Evolutionary conservation across 192 early-diverging fungal species (phyloP).

Genomic region (Umbelopsis ramanniana): DNA sequence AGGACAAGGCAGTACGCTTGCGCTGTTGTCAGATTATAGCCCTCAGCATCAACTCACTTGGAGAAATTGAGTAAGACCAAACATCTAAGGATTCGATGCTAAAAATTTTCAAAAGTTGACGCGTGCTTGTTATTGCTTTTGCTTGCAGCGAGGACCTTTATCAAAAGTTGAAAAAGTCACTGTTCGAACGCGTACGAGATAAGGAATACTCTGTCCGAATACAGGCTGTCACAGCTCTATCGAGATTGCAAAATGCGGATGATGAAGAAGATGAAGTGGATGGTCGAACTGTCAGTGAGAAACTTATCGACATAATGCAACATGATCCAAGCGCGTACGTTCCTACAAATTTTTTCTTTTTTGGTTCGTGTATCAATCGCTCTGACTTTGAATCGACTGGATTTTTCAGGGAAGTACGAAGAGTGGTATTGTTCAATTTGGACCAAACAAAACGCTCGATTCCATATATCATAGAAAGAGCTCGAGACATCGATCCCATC

Average conservation of each 20-base stretch:
- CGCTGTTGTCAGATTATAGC: conserved; percentile 81
- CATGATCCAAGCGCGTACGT: conserved; percentile 78
- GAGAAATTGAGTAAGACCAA: conserved; percentile 72
- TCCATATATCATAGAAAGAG: conserved; percentile 74
- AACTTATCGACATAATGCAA: conserved; percentile 67
- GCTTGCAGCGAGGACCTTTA: conserved; percentile 73
- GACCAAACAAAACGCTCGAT: conserved; percentile 64
- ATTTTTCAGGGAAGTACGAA: conserved; percentile 73
- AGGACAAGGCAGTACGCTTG: conserved; percentile 75
- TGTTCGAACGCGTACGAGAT: conserved; percentile 76
- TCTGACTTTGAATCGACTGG: conserved; percentile 17
- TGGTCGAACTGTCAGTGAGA: conserved; percentile 63
- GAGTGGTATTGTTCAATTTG: conserved; percentile 78
- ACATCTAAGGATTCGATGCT: neutral
- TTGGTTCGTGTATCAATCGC: neutral
- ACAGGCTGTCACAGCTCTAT: conserved; percentile 78
- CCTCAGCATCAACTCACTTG: conserved; percentile 70
- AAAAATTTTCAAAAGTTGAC: neutral
- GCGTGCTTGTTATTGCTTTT: neutral
- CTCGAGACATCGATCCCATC: conserved; percentile 75
- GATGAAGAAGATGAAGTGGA: conserved; percentile 55
- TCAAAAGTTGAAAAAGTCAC: conserved; percentile 63
- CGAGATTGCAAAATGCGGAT: conserved; percentile 73
- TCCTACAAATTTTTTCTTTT: neutral
- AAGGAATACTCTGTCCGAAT: conserved; percentile 80